Base-by-base conservation (phyloP, 1,139 yeast species). In the Pichia sp. region DNA sequence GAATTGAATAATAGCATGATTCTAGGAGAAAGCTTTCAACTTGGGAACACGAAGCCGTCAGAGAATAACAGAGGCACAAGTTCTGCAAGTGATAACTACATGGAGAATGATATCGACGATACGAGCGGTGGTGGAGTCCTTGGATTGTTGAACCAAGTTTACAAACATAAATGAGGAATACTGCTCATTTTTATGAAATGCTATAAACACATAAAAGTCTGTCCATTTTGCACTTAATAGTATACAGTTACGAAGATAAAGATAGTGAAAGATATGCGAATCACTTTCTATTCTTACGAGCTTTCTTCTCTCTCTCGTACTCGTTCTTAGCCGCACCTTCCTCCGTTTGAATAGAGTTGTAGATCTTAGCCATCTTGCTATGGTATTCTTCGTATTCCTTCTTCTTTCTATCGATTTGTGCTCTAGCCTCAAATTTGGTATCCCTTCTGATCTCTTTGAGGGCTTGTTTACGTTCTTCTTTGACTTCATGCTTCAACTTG, bases 291-390 rank as follows among this genome's bases (percentile, higher is more conserved):
- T 65, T 61, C 58, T 75, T 77, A 52, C 87, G 72, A 46, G 69
- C 65, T 58, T 72, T 77, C 69, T 75, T 82, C 55, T 87, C 97
- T 46, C 87, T 71, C 56, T 86, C 96, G 59, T 87, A 88, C 51
- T 79, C 79, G 56, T 91, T 88, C 69, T 84, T 82, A 55, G 86
- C 96, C 6, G 93, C 84, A 51, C 97, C 97, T 67, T 88, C 97
- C 49, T 81, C 84, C 3, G 96, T 85, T 46, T 83, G 82, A 53
- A 88, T 84, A 38, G 88, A 75, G 51, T 88, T 83, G 56, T 83
- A 79, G 58, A 93, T 79, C 46, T 72, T 73, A 32, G 94, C 83
- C 86, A 91, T 84, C 68, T 86, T 88, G 50, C 77, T 72, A 58
- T 91, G 97, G 58, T 93, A 93, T 16, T 74, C 87, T 35, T 74